Evolutionary conservation across 768 basidiomycete genomes (phyloP), one percentile per base, ranked within the genome.

Genomic region (Ephemerocybe angulata): DNA sequence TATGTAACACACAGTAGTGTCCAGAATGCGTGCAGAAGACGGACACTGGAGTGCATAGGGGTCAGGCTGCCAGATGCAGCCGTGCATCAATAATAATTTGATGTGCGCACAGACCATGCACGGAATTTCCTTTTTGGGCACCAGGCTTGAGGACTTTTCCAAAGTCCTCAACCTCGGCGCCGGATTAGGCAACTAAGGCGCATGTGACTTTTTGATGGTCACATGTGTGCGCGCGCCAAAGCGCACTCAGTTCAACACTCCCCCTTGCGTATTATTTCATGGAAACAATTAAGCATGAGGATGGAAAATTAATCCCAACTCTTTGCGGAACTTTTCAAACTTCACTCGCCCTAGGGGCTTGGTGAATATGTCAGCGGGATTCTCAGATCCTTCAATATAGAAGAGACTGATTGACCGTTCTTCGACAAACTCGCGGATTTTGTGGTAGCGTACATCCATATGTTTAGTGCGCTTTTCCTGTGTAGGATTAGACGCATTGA

Each of bases 331-430:
- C 3, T 24, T 8, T 31, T 55, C 40, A 33, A 55, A 55, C 37
- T 52, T 52, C 4, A 52, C 42, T 22, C 30, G 30, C 4, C 40
- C 49, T 17, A 56, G 35, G 29, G 41, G 33, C 57, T 78, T 79
- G 0, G 73, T 79, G n/a, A 79, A 58, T 3, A 73, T 56, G 57
- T 78, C 72, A 1, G 76, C 73, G 15, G 65, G 41, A 54, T 72
- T 72, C 0, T 73, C 60, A 1, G 27, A 50, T 8, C 67, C 65
- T 0, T 70, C 67, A 25, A 68, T 58, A 50, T 64, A 65, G 11
- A 56, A 25, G 15, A 68, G 43, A 1, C 42, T 30, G 15, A 69
- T 41, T 17, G 60, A 53, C 3, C 59, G 51, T 1, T 63, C 52
- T 1, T 37, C 44, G 1, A 70, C 60, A 2, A 29, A 58, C 48